Evolutionary conservation across 345 rosid species (phyloP).

Genomic region (Eucalyptus curtisii): DNA sequence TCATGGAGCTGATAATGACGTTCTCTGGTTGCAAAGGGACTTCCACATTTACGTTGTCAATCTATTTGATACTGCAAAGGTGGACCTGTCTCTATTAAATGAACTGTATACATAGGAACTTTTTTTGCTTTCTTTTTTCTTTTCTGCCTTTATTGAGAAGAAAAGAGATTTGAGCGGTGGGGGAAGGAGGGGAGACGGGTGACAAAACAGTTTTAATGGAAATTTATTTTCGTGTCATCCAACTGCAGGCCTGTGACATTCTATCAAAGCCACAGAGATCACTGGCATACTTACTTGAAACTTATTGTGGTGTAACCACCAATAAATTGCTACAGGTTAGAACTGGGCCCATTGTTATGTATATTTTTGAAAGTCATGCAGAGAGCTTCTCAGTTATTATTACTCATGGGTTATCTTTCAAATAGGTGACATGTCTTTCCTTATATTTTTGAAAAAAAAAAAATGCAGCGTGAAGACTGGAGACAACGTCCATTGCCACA

Average conservation of each 20-base stretch:
- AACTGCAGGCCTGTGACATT: conserved; percentile 72
- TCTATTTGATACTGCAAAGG: conserved; percentile 95
- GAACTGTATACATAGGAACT: not conserved
- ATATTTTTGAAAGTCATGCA: not conserved
- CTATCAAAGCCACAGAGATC: conserved; percentile 85
- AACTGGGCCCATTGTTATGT: not conserved
- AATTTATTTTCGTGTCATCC: not conserved
- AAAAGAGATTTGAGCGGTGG: not conserved
- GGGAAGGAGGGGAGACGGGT: not conserved
- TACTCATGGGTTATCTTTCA: not conserved
- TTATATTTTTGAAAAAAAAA: not conserved
- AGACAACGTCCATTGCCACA: conserved; percentile 82
- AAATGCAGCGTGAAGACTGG: conserved; percentile 91
- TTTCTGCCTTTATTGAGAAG: not conserved
- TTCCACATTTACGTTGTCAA: conserved; percentile 89
- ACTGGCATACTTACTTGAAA: conserved; percentile 78
- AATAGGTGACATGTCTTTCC: not conserved
- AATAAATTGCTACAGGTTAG: conserved; percentile 81
- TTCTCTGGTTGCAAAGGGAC: conserved; percentile 94
- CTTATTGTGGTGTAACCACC: conserved; percentile 62
- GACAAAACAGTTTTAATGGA: not conserved
- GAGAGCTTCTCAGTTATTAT: not conserved
- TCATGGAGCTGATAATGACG: conserved; percentile 94
- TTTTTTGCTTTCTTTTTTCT: not conserved
- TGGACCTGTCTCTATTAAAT: conserved; percentile 1